A percentile compares a stretch with the other conserved stretches of the same genome.
Evolutionary conservation across 441 rosid species (phyloP).

Genomic region (Gossypium lobatum): DNA sequence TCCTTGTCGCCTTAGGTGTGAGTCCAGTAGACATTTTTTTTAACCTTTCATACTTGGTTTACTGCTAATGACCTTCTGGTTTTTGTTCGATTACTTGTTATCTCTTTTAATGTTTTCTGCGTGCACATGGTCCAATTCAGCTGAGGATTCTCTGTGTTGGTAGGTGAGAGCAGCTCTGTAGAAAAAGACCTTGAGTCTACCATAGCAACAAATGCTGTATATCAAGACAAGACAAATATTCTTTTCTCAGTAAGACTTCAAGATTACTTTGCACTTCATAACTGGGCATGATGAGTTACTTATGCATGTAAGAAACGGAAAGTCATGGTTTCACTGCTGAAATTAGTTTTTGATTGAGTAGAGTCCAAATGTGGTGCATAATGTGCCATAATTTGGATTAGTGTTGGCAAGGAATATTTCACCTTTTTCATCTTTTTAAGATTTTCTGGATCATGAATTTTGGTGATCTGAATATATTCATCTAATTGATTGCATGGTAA

Average conservation of each 20-base stretch:
- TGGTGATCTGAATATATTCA: not conserved
- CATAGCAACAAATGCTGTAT: constrained; percentile 79
- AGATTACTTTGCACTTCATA: constrained; percentile 20
- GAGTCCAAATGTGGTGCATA: constrained; percentile 6
- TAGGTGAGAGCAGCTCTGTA: constrained; percentile 97
- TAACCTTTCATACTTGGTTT: not conserved
- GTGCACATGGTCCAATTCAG: not conserved
- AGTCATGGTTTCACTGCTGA: not conserved
- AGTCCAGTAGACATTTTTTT: not conserved
- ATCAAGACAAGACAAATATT: constrained; percentile 97
- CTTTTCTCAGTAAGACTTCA: constrained; percentile 78
- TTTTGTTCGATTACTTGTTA: constrained; percentile 5
- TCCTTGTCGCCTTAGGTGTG: not conserved
- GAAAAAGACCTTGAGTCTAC: constrained; percentile 73
- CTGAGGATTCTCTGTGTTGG: constrained; percentile 25
- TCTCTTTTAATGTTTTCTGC: constrained; percentile 6
- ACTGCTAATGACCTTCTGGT: constrained; percentile 8
- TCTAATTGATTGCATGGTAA: not conserved
- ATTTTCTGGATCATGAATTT: not conserved
- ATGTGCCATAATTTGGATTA: not conserved
- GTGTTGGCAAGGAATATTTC: not conserved
- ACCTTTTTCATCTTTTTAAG: not conserved
- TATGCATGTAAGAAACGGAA: not conserved
- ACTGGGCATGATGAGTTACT: constrained; percentile 3
- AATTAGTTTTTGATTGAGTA: not conserved